A percentile compares a stretch with the other conserved stretches of the same genome.
Conservation (phyloP, 169 alveolate species). For the Plasmodium relictum region DNA sequence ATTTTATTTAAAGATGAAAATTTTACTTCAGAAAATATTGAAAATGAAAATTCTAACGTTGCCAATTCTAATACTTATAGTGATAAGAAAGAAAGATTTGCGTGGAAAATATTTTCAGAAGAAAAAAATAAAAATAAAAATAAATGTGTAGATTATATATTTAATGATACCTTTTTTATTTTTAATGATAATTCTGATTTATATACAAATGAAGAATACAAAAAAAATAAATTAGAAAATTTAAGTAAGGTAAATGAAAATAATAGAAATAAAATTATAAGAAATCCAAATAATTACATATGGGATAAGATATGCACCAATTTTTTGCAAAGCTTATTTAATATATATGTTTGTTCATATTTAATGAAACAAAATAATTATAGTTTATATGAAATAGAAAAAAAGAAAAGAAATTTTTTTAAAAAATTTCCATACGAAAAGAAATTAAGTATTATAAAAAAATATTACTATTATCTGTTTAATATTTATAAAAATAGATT, state of each 20-base stretch:
- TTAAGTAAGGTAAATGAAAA: constrained; percentile 17
- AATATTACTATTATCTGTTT: constrained; percentile 38
- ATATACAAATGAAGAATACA: constrained; percentile 66
- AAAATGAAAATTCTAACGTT: background rate
- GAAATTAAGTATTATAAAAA: constrained; percentile 16
- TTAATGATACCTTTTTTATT: constrained; percentile 46
- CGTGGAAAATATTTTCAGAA: background rate
- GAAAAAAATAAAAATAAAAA: constrained; percentile 5
- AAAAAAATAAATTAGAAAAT: constrained; percentile 20
- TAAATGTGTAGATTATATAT: constrained; percentile 11
- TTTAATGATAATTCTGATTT: constrained; percentile 71
- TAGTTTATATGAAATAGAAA: background rate
- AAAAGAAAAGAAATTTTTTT: constrained; percentile 10
- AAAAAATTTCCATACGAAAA: constrained; percentile 18
- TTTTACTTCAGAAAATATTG: background rate
- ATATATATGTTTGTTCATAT: constrained; percentile 70
- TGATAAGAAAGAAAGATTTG: background rate
- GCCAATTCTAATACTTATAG: background rate
- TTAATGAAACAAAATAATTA: constrained; percentile 24
- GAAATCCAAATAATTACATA: background rate
- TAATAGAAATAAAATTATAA: constrained; percentile 3
- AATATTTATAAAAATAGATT: constrained; percentile 41
- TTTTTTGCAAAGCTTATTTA: constrained; percentile 37
- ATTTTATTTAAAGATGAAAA: background rate
- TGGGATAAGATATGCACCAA: constrained; percentile 41